phyloP scores from a whole-genome alignment of 2,329 filamentous ascomycete genomes.

The Colletotrichum sp. region DNA sequence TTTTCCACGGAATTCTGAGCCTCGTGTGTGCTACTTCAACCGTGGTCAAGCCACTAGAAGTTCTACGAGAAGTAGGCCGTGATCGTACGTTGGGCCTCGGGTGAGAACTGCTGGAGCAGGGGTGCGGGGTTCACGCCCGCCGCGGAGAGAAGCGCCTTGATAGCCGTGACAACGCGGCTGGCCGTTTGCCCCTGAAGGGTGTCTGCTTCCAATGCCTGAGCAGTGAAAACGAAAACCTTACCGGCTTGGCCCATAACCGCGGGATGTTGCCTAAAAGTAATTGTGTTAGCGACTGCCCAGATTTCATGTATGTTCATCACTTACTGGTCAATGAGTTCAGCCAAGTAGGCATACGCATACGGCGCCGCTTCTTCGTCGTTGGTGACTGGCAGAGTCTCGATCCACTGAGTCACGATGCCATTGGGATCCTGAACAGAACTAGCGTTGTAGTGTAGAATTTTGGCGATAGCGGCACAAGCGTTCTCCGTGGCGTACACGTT shows the following conservation, averaged over 20 bases:
- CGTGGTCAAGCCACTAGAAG: not conserved
- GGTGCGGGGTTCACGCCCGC: constrained; percentile 78
- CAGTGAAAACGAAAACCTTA: constrained; percentile 85
- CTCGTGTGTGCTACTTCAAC: not conserved
- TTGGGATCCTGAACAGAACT: constrained; percentile 77
- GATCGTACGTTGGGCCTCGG: constrained; percentile 81
- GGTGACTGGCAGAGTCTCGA: constrained; percentile 87
- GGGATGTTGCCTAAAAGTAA: constrained; percentile 76
- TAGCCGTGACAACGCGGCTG: constrained; percentile 74
- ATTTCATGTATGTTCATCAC: constrained; percentile 40
- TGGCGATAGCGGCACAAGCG: constrained; percentile 93
- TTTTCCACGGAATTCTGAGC: not conserved
- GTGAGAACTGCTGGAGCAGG: constrained; percentile 75
- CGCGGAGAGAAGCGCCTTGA: constrained; percentile 77
- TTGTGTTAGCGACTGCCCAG: not conserved
- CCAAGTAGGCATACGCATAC: constrained; percentile 91
- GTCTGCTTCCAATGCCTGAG: constrained; percentile 88
- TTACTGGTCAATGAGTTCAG: constrained; percentile 93
- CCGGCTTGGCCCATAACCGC: constrained; percentile 77
- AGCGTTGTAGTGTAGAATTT: constrained; percentile 91
- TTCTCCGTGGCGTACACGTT: constrained; percentile 98
- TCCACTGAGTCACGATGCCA: constrained; percentile 81
- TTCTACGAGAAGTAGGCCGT: constrained; percentile 76
- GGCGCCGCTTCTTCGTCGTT: constrained; percentile 98
- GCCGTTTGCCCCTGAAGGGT: constrained; percentile 87